phyloP scores from a whole-genome alignment of 352 stramenopile species.

The Pythium plurisporium region DNA sequence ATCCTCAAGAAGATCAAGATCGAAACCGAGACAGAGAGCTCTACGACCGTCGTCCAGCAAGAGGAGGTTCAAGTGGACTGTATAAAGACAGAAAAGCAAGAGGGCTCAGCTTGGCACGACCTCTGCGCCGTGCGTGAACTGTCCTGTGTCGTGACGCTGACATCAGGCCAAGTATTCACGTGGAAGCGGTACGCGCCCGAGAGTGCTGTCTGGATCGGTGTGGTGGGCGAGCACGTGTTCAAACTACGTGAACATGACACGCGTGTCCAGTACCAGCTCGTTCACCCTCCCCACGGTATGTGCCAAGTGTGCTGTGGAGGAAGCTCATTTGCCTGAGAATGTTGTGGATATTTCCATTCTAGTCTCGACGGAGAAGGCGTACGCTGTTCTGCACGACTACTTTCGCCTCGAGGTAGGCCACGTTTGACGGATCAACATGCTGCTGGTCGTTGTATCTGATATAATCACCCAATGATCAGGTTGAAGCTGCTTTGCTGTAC shows the following conservation, averaged over 20 bases:
- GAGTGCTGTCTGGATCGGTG: slow-evolving; percentile 14
- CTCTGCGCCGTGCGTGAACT: slow-evolving; percentile 17
- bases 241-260: slow-evolving; percentile 18
- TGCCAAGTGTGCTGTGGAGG: neutral
- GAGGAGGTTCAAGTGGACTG: too few relatives aligned
- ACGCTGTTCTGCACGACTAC: slow-evolving; percentile 11
- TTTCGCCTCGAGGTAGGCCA: slow-evolving; percentile 28
- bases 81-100: neutral
- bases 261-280: slow-evolving; percentile 18
- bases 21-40: slow-evolving; percentile 3
- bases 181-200: slow-evolving; percentile 18
- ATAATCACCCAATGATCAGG: slow-evolving; percentile 22
- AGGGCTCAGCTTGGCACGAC: slow-evolving; percentile 6
- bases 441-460: too few relatives aligned
- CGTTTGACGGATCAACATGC: too few relatives aligned
- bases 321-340: neutral
- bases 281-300: slow-evolving; percentile 19
- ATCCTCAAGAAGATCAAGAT: slow-evolving; percentile 23
- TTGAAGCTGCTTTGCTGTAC: slow-evolving; percentile 23
- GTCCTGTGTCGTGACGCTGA: slow-evolving; percentile 25
- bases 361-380: slow-evolving; percentile 8
- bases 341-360: neutral
- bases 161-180: slow-evolving; percentile 28
- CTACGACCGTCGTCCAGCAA: neutral
- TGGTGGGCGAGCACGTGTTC: slow-evolving; percentile 20